Percentiles rank a stretch among this genome's conserved stretches.
phyloP scores from a whole-genome alignment of 805 yeast genomes.

The Myxozyma sirexii region DNA sequence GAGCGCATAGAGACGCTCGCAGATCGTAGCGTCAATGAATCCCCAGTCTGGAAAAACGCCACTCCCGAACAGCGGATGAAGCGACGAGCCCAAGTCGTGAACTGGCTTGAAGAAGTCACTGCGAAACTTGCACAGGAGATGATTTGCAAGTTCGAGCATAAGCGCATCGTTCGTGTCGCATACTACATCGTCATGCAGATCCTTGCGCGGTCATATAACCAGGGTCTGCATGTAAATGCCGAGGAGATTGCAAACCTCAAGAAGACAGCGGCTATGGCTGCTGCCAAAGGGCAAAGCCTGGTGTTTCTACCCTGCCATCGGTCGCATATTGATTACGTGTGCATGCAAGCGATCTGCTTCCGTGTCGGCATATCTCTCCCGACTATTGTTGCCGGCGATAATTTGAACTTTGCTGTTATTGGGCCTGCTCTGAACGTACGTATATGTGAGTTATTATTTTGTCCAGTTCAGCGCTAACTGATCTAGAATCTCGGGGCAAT shows the following conservation, averaged over 20 bases:
- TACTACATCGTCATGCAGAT: slow-evolving; percentile 46
- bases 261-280: slow-evolving; percentile 42
- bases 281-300: slow-evolving; percentile 43
- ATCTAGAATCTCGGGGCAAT: slow-evolving; percentile 53
- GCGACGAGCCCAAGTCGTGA: slow-evolving; percentile 38
- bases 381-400: slow-evolving; percentile 66
- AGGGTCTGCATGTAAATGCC: slow-evolving; percentile 47
- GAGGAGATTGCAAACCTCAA: slow-evolving; percentile 43
- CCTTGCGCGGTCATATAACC: slow-evolving; percentile 46
- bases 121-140: slow-evolving; percentile 41
- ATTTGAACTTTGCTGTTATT: slow-evolving; percentile 59
- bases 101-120: slow-evolving; percentile 41
- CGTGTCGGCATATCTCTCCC: slow-evolving; percentile 59
- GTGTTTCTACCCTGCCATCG: slow-evolving; percentile 63
- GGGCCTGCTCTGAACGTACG: slow-evolving; percentile 51
- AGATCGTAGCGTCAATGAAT: slow-evolving; percentile 39
- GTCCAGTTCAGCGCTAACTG: neutral
- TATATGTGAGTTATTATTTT: slow-evolving; percentile 27
- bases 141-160: slow-evolving; percentile 43
- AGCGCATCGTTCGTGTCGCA: slow-evolving; percentile 39
- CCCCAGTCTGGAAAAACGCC: slow-evolving; percentile 35
- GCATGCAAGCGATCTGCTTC: slow-evolving; percentile 56
- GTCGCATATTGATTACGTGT: slow-evolving; percentile 63
- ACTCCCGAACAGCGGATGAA: slow-evolving; percentile 36
- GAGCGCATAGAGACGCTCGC: slow-evolving; percentile 42